Conservation (phyloP, 108 stramenopile genomes). For the Fragilariopsis cylindrus region DNA sequence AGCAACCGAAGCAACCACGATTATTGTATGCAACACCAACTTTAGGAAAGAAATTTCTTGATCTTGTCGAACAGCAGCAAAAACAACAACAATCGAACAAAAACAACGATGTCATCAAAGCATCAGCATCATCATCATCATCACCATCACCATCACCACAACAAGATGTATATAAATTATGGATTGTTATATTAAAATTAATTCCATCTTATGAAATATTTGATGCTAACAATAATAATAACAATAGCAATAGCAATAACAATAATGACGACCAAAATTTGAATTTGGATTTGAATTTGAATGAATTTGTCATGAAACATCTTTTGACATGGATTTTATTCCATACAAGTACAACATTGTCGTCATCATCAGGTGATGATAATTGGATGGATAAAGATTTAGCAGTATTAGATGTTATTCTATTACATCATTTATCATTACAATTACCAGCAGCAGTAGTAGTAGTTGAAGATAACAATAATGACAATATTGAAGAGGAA, state of each 20-base stretch:
- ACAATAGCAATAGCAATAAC: not conserved
- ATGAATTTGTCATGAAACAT: slow-evolving; percentile 71
- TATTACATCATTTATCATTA: slow-evolving; percentile 26
- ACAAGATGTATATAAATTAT: slow-evolving; percentile 34
- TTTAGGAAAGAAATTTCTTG: not conserved
- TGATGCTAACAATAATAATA: slow-evolving; percentile 3
- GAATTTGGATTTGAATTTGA: slow-evolving; percentile 9
- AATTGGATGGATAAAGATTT: slow-evolving; percentile 5
- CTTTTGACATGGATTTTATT: slow-evolving; percentile 71
- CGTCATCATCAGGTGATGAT: slow-evolving; percentile 7
- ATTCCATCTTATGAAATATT: slow-evolving; percentile 14
- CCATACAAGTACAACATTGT: slow-evolving; percentile 43
- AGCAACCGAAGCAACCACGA: too few species aligned
- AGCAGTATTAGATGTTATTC: slow-evolving; percentile 46
- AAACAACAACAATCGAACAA: not conserved
- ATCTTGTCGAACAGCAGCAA: not conserved
- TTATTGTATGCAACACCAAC: not conserved
- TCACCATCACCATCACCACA: too few species aligned
- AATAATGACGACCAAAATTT: not conserved
- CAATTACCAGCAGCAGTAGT: not conserved
- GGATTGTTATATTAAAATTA: slow-evolving; percentile 28
- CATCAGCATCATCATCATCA: too few species aligned
- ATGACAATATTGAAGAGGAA: too few species aligned
- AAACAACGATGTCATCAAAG: too few species aligned
- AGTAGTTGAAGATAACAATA: not conserved